Evolutionary conservation across 768 basidiomycete species (phyloP), one percentile per base, ranked within the genome.

Genomic region (Calocybe indica): DNA sequence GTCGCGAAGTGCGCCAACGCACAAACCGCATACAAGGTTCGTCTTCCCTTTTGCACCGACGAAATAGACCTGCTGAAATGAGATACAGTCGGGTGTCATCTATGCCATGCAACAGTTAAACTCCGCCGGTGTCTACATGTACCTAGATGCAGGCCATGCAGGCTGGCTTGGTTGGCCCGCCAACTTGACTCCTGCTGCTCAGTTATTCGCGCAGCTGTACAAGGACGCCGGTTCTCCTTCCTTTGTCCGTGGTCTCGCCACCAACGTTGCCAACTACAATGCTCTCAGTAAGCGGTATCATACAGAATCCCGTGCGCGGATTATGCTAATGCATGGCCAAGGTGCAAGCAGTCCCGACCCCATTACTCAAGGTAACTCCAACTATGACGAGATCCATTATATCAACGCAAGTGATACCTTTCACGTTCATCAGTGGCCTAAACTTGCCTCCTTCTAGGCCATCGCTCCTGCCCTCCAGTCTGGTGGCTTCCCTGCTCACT

Each of bases 151-250:
- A 56, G 79, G 78, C 32, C 78, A 80, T 53, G 78, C 77, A 49
- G 79, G 81, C 45, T 83, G 81, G 82, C 72, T 83, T 50, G 82
- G 82, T 37, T 84, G 82, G 82, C 68, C 79, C 51, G 79, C 81
- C 37, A 83, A 83, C 68, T 62, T 82, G 61, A 46, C 57, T 22
- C 80, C 81, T 46, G 80, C 81, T 43, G 81, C 79, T 31, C 65
- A 72, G 52, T 67, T 82, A 50, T 83, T 80, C 62, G 55, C 65
- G 29, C 58, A 69, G 47, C 64, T 83, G 37, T 81, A 69, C 66
- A 66, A 66, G 54, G 61, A 54, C 52, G 79, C 79, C 46, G 74
- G 78, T 14, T 73, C 72, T 12, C 79, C 80, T n/a, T 50, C 66
- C n/a, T 75, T 73, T 54, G 72, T 83, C 57, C 75, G 79, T 51